Evolutionary conservation across 345 rosid genomes (phyloP), one percentile per base, ranked within the genome.

Genomic region (Trapa bicornis): DNA sequence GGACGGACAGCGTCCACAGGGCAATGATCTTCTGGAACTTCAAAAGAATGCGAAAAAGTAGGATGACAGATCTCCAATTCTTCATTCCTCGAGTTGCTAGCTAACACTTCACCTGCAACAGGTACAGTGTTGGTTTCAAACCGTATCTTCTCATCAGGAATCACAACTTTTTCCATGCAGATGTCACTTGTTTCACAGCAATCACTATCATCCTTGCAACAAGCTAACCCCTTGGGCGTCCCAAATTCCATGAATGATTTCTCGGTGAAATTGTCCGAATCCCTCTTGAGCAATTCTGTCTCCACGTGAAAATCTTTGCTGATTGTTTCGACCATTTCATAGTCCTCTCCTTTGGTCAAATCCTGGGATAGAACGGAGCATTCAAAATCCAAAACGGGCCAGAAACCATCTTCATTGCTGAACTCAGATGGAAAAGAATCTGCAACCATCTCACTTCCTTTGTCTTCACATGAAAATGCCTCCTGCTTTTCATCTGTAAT

Each of bases 181-280:
- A 94, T 87, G 67, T 91, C 99, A 77, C 85, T 91, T 42, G 88
- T 82, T 2, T 81, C 86, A 75, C 81, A 80, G 68, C 68, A 84
- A 52, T 80, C 64, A 22, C 63, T 58, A 47, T 71, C 81, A 73
- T 80, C 95, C 70, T 83, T 45, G 48, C 48, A 45, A 45, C 48
- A 45, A 45, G 11, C 13, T 6, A 45, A 2, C 48, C 7, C 48
- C 48, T 45, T 45, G 9, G 6, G 48, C 48, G 5, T 6, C 48
- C 11, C 80, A 76, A 75, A 83, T 37, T 76, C 92, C 47, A 73
- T 80, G 22, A 87, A 81, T 70, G 67, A 82, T 79, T 89, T 89
- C 76, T 86, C 91, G 76, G 80, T 75, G 68, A 79, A 87, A 57
- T 81, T 71, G 67, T 77, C 77, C 0, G 87, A 75, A 45, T 80